These are phyloP conservation scores for Paspalum notatum DNA, from an alignment of 176 grass and related monocot species.

Conservation along the genomic window DNA sequence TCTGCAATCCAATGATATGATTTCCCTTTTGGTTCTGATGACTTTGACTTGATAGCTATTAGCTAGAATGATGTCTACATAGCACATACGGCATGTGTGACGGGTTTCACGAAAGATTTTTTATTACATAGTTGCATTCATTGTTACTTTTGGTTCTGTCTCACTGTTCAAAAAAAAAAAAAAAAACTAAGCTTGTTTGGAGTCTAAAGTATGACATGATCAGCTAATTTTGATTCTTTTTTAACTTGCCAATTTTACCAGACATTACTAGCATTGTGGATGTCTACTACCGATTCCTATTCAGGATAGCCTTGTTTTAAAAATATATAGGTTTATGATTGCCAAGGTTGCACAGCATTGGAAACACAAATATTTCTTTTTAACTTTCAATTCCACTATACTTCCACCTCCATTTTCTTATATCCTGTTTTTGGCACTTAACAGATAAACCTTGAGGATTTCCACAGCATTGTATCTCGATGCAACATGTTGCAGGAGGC, in stretches of 20 bases:
- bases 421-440: conserved; percentile 14
- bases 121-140: no score
- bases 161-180: no score
- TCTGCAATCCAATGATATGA: background rate
- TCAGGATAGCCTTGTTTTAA: background rate
- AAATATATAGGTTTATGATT: background rate
- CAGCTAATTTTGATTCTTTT: background rate
- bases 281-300: background rate
- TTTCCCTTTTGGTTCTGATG: no score
- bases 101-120: no score
- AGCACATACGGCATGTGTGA: no score
- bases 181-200: no score
- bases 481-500: conserved; percentile 85
- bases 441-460: conserved; percentile 89
- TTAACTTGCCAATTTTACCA: background rate
- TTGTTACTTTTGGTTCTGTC: no score
- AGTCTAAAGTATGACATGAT: no score
- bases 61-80: no score
- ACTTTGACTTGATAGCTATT: no score
- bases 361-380: background rate
- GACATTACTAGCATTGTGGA: background rate
- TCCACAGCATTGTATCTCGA: conserved; percentile 64
- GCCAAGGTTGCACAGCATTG: background rate
- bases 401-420: conserved; percentile 15
- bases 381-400: conserved; percentile 6